Conservation (phyloP, 257 asterid genomes). For the Forsythia viridissima region DNA sequence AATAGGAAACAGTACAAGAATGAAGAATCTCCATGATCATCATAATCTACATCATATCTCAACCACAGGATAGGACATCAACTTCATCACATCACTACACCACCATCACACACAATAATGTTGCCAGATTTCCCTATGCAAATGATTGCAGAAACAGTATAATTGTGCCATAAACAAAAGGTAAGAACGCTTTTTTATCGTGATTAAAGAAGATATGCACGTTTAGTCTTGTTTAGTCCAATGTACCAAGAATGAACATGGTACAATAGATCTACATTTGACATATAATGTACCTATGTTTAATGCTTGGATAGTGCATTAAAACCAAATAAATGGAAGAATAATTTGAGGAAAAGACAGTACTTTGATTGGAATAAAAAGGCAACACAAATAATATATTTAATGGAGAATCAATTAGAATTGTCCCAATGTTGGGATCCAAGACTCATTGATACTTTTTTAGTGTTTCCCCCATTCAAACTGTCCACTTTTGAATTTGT, state of each 20-base stretch:
- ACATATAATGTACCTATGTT: neutral
- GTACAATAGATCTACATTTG: neutral
- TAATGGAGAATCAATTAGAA: conserved; percentile 8
- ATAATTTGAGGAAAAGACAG: neutral
- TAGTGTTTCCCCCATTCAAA: conserved; percentile 16
- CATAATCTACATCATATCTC: neutral
- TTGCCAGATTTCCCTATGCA: neutral
- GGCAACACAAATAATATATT: neutral
- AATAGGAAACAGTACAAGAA: conserved; percentile 23
- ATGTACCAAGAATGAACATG: neutral
- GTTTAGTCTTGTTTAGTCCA: too few relatives aligned
- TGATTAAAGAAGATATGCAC: too few relatives aligned
- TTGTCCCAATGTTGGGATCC: conserved; percentile 20
- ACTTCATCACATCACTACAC: neutral
- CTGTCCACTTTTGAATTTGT: conserved; percentile 16
- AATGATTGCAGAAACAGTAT: neutral
- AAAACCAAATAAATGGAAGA: neutral
- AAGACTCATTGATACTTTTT: conserved; percentile 7
- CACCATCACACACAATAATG: neutral
- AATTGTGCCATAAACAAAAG: neutral
- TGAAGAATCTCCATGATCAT: conserved; percentile 24
- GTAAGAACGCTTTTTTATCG: neutral
- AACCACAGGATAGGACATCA: conserved; percentile 27
- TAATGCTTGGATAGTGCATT: neutral
- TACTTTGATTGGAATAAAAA: neutral